Evolutionary conservation across 2,329 filamentous ascomycete species (phyloP), one percentile per base, ranked within the genome.

Genomic region (Diaporthe ilicicola): DNA sequence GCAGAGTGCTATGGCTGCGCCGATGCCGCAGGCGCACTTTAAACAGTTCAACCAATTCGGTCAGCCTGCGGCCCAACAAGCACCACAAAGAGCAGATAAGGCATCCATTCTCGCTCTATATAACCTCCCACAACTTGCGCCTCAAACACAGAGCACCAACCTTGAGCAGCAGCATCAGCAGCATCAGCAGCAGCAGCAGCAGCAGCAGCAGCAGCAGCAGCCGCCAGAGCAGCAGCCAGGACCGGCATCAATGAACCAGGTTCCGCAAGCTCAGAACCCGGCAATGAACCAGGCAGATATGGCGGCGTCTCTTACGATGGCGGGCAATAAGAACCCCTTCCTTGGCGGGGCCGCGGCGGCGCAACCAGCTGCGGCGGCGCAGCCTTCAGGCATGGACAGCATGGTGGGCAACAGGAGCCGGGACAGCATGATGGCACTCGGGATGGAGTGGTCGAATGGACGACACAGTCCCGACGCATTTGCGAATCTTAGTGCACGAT

Each of bases 391-490:
- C 15, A 70, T 72, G 67, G 73, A 73, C 74, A 73, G 46, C 73
- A 76, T 74, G 73, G 73, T 66, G 67, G 77, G 78, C 76, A 88
- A 77, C 81, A 89, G 82, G 79, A 94, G 92, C 76, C 87, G 92
- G 61, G 93, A 94, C 77, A 94, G 92, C 79, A 89, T 93, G 79
- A 89, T 90, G 74, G 88, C 92, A 50, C 85, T 89, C 79, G 89
- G 89, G 69, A 87, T 90, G 84, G 86, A 88, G 55, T 90, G 88
- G 88, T 85, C 85, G 76, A 91, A 91, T 75, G 93, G 93, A 12
- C 84, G 93, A 51, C 92, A 94, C 77, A 94, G 92, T 76, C 93
- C 93, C 4, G 93, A 95, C 80, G 93, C 93, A 17, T 95, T 94
- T 85, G 90, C 92, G 2, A 93, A 91, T 64, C 83, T 95, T 74